These are phyloP conservation scores for sorghum (Sorghum bicolor) DNA, from an alignment of 176 grass and related monocot genomes.

Conservation along the genomic window Sorghum_bicolor_NCBIv3 NC_012879.2:56448501-56449000, in stretches of 20 bases:
- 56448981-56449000: slow-evolving; percentile 17
- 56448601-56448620: too few species aligned
- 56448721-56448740: background rate
- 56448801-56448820: too few species aligned
- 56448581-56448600: too few species aligned
- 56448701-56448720: background rate
- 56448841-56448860: too few species aligned
- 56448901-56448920: slow-evolving; percentile 2
- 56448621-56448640: too few species aligned
- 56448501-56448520: too few species aligned
- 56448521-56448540: too few species aligned
- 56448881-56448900: background rate
- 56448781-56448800: too few species aligned
- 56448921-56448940: background rate
- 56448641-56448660: background rate
- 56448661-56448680: slow-evolving; percentile 26
- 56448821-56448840: too few species aligned
- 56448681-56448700: background rate
- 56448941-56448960: slow-evolving; percentile 38
- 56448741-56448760: background rate
- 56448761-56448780: background rate
- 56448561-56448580: too few species aligned
- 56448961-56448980: slow-evolving; percentile 13
- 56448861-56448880: background rate
- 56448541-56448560: too few species aligned